phyloP scores from a whole-genome alignment of 176 grass and related monocot genomes.

The Ampelocalamus luodianensis region DNA sequence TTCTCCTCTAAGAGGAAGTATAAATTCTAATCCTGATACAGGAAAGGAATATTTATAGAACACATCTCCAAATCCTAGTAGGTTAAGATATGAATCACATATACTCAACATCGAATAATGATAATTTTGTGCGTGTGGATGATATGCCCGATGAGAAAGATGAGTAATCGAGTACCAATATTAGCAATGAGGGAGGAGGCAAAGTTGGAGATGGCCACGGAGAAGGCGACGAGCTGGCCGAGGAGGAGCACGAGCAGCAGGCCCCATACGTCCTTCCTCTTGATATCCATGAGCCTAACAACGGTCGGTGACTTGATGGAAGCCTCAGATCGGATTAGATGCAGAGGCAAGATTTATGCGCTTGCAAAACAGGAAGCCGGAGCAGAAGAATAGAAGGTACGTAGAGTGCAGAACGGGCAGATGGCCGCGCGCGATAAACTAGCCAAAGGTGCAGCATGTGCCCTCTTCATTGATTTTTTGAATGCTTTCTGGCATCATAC shows the following conservation, averaged over 20 bases:
- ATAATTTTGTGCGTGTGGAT: too few species aligned
- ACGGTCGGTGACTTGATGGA: not conserved
- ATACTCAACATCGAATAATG: too few species aligned
- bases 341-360: constrained; percentile 32
- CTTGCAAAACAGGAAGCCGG: not conserved
- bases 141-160: not conserved
- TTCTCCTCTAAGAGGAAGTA: too few species aligned
- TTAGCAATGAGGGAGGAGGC: constrained; percentile 68
- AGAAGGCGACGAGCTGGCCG: constrained; percentile 79
- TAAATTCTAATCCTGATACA: too few species aligned
- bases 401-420: not conserved
- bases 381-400: constrained; percentile 27
- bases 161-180: constrained; percentile 50
- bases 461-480: not conserved
- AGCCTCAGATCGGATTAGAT: constrained; percentile 16
- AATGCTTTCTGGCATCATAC: not conserved
- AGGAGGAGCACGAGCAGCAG: constrained; percentile 62
- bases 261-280: constrained; percentile 52
- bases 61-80: too few species aligned
- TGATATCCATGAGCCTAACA: constrained; percentile 42
- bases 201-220: constrained; percentile 71
- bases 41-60: too few species aligned
- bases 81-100: too few species aligned
- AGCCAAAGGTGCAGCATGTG: not conserved
- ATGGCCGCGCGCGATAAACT: constrained; percentile 40